Evolutionary conservation across 148 eudicot species (phyloP).

Genomic region (Drosera capensis): DNA sequence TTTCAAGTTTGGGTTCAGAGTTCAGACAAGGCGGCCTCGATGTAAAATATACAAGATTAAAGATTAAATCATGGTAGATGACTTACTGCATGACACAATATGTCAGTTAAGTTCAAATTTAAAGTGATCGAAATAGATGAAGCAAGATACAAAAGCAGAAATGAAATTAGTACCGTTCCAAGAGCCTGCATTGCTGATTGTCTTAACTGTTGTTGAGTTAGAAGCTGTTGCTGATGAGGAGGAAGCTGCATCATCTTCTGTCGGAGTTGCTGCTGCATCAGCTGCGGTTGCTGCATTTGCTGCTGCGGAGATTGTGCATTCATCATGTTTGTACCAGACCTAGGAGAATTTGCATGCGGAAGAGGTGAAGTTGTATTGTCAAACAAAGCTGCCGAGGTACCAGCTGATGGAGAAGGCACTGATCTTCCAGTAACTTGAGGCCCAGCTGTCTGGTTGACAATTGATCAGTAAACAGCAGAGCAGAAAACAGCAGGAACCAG

Average conservation of each 20-base stretch:
- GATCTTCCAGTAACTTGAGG: conserved; percentile 64
- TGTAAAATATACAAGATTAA: too few relatives aligned
- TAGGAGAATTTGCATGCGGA: conserved; percentile 85
- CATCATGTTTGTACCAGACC: conserved; percentile 75
- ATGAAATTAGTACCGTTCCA: conserved; percentile 53
- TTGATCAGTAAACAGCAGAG: background rate
- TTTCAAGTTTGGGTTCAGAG: too few relatives aligned
- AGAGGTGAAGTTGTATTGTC: conserved; percentile 84
- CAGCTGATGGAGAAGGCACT: conserved; percentile 76
- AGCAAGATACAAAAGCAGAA: conserved; percentile 2
- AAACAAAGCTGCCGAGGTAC: conserved; percentile 38
- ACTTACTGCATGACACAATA: too few relatives aligned
- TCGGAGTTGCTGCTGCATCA: conserved; percentile 49
- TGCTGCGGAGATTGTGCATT: conserved; percentile 94
- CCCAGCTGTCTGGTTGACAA: conserved; percentile 53
- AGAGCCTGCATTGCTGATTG: conserved; percentile 53
- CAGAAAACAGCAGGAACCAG: background rate
- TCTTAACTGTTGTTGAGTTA: conserved; percentile 62
- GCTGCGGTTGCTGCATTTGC: conserved; percentile 48
- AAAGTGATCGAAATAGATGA: background rate
- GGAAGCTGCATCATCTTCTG: conserved; percentile 76
- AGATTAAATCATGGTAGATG: too few relatives aligned
- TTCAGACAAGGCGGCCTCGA: too few relatives aligned
- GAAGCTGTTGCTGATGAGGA: conserved; percentile 64
- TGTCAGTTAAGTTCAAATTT: too few relatives aligned